Percentiles rank a stretch among this genome's conserved stretches.
These are phyloP conservation scores for Phaeosphaeriaceae sp. DNA, from an alignment of 2,329 filamentous ascomycete species.

Conservation along the genomic window DNA sequence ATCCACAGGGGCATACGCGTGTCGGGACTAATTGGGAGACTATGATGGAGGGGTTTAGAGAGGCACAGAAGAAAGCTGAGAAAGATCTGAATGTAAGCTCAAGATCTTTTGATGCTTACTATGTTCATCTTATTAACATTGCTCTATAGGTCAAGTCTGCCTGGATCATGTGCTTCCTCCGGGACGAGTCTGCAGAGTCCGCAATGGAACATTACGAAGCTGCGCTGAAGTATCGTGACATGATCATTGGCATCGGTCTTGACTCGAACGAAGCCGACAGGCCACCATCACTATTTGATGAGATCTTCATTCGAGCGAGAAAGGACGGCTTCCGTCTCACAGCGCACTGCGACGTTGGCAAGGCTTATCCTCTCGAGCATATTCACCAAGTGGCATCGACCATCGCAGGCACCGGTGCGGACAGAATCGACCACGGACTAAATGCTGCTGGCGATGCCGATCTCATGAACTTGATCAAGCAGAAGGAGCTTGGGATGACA, in stretches of 20 bases:
- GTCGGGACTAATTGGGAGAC: conserved; percentile 42
- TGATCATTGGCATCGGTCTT: conserved; percentile 55
- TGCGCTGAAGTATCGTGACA: conserved; percentile 44
- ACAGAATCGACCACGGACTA: conserved; percentile 54
- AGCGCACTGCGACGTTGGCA: conserved; percentile 61
- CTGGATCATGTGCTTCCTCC: conserved; percentile 56
- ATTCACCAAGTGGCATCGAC: conserved; percentile 42
- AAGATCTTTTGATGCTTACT: background rate
- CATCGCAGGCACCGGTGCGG: conserved; percentile 38
- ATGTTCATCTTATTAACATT: background rate
- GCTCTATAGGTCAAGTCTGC: conserved; percentile 7
- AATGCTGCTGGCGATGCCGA: conserved; percentile 46
- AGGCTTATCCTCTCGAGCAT: conserved; percentile 56
- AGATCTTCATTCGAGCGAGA: background rate
- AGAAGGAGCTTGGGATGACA: conserved; percentile 49
- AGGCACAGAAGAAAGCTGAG: conserved; percentile 40
- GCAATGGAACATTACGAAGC: conserved; percentile 44
- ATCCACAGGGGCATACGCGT: conserved; percentile 52
- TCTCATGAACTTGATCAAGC: conserved; percentile 43
- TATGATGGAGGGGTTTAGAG: conserved; percentile 34
- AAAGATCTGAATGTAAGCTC: conserved; percentile 5
- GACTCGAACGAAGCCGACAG: conserved; percentile 57
- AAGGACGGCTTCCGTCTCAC: conserved; percentile 58
- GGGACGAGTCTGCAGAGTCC: conserved; percentile 47
- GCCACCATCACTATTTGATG: conserved; percentile 2